Base-by-base conservation (phyloP, 768 basidiomycete species). In the Lactarius hatsudake region DNA sequence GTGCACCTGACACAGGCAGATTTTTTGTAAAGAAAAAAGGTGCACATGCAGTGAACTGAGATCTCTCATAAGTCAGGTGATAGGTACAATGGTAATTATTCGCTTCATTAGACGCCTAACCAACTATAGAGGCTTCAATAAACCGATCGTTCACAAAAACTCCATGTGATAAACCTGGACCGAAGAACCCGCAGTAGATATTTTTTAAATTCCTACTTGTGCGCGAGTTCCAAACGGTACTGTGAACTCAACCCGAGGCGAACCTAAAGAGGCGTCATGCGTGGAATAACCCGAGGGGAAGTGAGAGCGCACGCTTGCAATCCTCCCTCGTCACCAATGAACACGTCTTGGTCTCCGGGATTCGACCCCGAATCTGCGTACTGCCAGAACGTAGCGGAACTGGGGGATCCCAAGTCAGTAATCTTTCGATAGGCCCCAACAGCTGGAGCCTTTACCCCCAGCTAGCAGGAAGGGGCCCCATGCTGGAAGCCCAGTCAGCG, bases 361-460 rank as follows among this genome's bases (percentile, higher is more conserved):
- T 84, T 85, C 26, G 83, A 58, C 9, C 86, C 83, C 28, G 82
- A 81, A 66, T 86, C 80, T 6, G 82, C 83, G 61, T 84, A 86
- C 72, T 87, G 86, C 86, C 86, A 87, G 75, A 87, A 86, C 0
- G 87, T 85, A 12, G 78, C 71, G 71, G 76, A 82, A 7, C 83
- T 83, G 60, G 30, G 55, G 56, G 26, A 5, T 13, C n/a, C 3
- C 43, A 7, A 55, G 62, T 30, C n/a, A 34, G 32, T 45, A 23
- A 34, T 20, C n/a, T 12, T 32, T 13, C 0, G 10, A 26, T 15
- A 5, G 12, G 15, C 10, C 51, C 12, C n/a, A 28, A n/a, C 4
- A 30, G 32, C 20, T 17, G 43, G 28, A 65, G 13, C n/a, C 74
- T 79, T 72, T 66, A 83, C 78, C 71, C 59, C 83, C 84, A 88